phyloP scores from a whole-genome alignment of 345 rosid species.

The Stellera chamaejasme region DNA sequence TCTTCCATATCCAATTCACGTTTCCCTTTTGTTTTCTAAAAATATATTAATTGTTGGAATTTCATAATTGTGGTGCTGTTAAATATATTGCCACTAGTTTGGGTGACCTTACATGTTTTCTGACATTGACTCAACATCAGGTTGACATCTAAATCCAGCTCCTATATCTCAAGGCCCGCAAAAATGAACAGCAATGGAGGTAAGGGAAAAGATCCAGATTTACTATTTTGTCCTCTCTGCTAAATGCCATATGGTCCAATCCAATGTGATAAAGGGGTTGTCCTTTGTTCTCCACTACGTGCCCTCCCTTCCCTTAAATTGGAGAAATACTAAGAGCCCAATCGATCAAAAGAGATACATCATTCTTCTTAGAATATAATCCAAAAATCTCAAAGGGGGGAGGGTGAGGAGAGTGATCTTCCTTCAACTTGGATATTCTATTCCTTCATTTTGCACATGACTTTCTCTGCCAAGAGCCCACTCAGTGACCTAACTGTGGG shows the following conservation, averaged over 20 bases:
- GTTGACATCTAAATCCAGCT: too few species aligned
- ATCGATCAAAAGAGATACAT: not conserved
- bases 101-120: too few species aligned
- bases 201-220: not conserved
- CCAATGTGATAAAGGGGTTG: not conserved
- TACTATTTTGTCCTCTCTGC: not conserved
- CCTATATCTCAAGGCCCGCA: too few species aligned
- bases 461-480: not conserved
- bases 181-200: too few species aligned
- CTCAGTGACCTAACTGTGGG: not conserved
- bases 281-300: constrained; percentile 1
- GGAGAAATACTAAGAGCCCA: constrained; percentile 11
- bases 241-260: constrained; percentile 6
- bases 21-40: not conserved
- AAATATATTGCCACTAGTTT: too few species aligned
- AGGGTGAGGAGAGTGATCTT: not conserved
- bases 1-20: too few species aligned
- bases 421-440: constrained; percentile 18
- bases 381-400: not conserved
- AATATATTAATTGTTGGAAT: not conserved
- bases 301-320: constrained; percentile 8
- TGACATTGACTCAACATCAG: too few species aligned
- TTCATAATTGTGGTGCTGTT: too few species aligned
- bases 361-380: constrained; percentile 7
- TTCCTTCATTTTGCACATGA: constrained; percentile 6